These are phyloP conservation scores for Pistacia atlantica DNA, from an alignment of 345 rosid species.

Conservation along the genomic window DNA sequence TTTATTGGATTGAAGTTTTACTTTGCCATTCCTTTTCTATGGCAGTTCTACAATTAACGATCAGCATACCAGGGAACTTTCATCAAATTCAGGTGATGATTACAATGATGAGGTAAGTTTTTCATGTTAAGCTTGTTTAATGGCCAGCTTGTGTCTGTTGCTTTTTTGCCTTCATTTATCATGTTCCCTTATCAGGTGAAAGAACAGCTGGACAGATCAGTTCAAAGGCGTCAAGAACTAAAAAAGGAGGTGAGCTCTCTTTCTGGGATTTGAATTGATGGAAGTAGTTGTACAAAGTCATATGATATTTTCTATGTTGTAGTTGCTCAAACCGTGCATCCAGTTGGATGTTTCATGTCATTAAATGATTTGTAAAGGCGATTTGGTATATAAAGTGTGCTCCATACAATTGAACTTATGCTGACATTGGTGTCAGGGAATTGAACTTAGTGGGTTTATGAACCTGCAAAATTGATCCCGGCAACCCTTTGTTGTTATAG, in stretches of 20 bases:
- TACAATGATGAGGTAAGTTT: slow-evolving; percentile 51
- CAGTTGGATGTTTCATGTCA: neutral
- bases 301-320: neutral
- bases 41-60: slow-evolving; percentile 50
- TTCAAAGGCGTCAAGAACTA: slow-evolving; percentile 53
- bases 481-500: slow-evolving; percentile 3
- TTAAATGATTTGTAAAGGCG: neutral
- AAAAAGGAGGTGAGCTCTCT: slow-evolving; percentile 56
- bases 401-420: neutral
- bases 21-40: slow-evolving; percentile 16
- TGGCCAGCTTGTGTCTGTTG: neutral
- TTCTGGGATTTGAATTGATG: slow-evolving; percentile 3
- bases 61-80: slow-evolving; percentile 42
- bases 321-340: neutral
- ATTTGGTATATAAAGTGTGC: neutral
- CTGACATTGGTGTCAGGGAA: neutral
- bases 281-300: no score
- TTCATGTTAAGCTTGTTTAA: neutral
- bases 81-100: slow-evolving; percentile 56
- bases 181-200: slow-evolving; percentile 46
- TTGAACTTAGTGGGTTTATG: neutral
- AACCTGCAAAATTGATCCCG: neutral
- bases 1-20: neutral
- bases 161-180: slow-evolving; percentile 6
- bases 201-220: slow-evolving; percentile 51